Base-by-base conservation (phyloP, 2,329 filamentous ascomycete species). In the Venturia nashicola region DNA sequence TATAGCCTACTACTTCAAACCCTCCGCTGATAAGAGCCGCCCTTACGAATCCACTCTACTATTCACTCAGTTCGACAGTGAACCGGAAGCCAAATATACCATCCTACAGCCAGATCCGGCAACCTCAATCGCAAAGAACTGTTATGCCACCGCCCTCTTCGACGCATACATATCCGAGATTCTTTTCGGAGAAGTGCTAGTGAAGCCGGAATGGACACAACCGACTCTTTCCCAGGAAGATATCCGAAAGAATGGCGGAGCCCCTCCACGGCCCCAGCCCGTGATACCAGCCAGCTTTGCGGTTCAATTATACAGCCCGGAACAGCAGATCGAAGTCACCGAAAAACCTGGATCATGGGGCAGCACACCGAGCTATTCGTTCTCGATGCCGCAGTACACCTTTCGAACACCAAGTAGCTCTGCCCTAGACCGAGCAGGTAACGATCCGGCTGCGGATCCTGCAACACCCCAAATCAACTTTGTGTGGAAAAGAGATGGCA, bases 261-360 rank as follows among this genome's bases (percentile, higher is more conserved):
- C 85, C 0, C 78, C 82, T 3, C 86, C 83, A 27, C 83, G 82
- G 18, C 86, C 88, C 0, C 82, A 88, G 65, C 88, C 92, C 11
- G 80, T 90, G 42, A 83, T 90, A 36, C 92, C 93, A 0, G 86
- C 87, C 64, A 80, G 84, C 62, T 96, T 97, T 73, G 81, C 82
- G n/a, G 82, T 97, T 46, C 88, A 93, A 70, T 85, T 99, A 3
- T 97, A 97, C 80, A 94, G 96, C 72, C 94, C 94, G 0, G 93
- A 97, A 73, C 91, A 94, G 74, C 83, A 88, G 69, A 79, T 97
- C 23, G 70, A 80, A 0, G 83, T 97, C 43, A 86, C 83, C 69
- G 83, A 86, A 70, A 85, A 88, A 68, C 82, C 86, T 48, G 60
- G 36, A 36, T 86, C 87, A 66, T 96, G 91, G 88, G 91, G 88